phyloP scores from a whole-genome alignment of 306 rosid species.

The Rosa lucieae region DNA sequence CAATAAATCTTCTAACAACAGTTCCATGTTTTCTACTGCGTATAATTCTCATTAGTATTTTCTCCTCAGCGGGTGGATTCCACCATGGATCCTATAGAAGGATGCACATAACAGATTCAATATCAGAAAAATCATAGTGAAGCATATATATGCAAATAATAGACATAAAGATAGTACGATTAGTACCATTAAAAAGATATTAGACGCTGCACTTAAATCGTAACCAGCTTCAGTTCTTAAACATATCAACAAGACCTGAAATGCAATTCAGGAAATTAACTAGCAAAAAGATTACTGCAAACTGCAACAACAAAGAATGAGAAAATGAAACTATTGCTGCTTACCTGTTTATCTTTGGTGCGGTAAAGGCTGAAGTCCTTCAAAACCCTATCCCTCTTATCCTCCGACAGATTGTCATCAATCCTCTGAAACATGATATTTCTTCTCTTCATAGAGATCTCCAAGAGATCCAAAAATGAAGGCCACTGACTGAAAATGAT shows the following conservation, averaged over 20 bases:
- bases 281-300: background rate
- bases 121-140: background rate
- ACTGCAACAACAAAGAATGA: background rate
- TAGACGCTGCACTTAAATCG: conserved; percentile 82
- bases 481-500: conserved; percentile 89
- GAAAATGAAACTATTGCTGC: background rate
- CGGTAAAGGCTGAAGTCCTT: conserved; percentile 46
- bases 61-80: conserved; percentile 94
- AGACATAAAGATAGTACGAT: too few species aligned
- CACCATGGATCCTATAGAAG: conserved; percentile 80
- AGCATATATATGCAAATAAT: background rate
- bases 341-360: conserved; percentile 49
- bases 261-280: background rate
- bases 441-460: conserved; percentile 53
- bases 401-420: conserved; percentile 66
- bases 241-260: conserved; percentile 75
- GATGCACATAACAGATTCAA: background rate
- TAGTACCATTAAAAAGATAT: conserved; percentile 72
- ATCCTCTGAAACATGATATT: conserved; percentile 55
- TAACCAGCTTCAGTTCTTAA: conserved; percentile 70
- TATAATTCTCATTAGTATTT: conserved; percentile 85
- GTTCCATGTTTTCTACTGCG: conserved; percentile 67
- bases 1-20: conserved; percentile 50
- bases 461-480: conserved; percentile 67
- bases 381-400: conserved; percentile 54